These are phyloP conservation scores for Phylloboletellus chloephorus DNA, from an alignment of 1,284 basidiomycete species.

Conservation along the genomic window DNA sequence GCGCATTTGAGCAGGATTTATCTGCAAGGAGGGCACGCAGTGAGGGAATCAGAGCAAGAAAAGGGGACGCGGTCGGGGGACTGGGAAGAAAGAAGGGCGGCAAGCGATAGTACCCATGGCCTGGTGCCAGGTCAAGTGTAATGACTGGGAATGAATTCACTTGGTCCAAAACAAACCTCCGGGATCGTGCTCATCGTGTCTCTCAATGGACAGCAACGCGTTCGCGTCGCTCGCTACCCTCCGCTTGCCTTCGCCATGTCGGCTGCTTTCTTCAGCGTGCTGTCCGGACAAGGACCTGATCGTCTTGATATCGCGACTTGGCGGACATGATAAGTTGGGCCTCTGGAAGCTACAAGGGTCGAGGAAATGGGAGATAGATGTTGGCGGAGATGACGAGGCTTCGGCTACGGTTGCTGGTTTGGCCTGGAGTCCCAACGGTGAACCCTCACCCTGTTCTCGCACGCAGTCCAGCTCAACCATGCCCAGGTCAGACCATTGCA, in stretches of 20 bases:
- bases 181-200: background rate
- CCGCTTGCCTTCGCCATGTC: slow-evolving; percentile 50
- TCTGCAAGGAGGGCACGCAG: slow-evolving; percentile 31
- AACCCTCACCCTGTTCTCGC: slow-evolving; percentile 15
- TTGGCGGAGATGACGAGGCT: slow-evolving; percentile 41
- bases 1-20: slow-evolving; percentile 41
- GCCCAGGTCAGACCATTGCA: slow-evolving; percentile 63
- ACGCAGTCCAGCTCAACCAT: slow-evolving; percentile 8
- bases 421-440: slow-evolving; percentile 79
- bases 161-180: slow-evolving; percentile 3
- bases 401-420: slow-evolving; percentile 51
- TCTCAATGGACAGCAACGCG: slow-evolving; percentile 40
- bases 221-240: slow-evolving; percentile 57
- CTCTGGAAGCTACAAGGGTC: slow-evolving; percentile 76
- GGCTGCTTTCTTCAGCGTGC: slow-evolving; percentile 59
- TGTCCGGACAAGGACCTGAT: slow-evolving; percentile 82
- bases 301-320: slow-evolving; percentile 57
- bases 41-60: slow-evolving; percentile 47
- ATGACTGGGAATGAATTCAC: slow-evolving; percentile 22
- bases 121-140: no score
- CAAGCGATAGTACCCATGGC: slow-evolving; percentile 31
- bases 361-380: slow-evolving; percentile 74
- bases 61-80: slow-evolving; percentile 44
- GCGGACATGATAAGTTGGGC: slow-evolving; percentile 60
- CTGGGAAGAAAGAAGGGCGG: slow-evolving; percentile 44